phyloP scores from a whole-genome alignment of 2,329 filamentous ascomycete species.

The Hypocrella siamensis region DNA sequence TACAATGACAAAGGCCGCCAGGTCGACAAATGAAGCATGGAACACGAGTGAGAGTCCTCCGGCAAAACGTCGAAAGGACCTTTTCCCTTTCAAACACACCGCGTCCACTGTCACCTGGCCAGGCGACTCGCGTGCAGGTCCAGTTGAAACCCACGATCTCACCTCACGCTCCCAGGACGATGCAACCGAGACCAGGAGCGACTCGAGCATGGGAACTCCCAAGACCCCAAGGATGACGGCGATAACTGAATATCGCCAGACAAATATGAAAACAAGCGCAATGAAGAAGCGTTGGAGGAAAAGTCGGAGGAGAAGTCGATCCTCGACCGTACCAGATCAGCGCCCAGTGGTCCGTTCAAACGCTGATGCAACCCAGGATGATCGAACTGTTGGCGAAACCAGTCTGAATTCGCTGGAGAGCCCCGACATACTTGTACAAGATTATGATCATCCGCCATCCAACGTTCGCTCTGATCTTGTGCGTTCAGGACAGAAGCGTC shows the following conservation, averaged over 20 bases:
- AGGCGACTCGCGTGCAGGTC: too few relatives aligned
- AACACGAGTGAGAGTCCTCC: neutral
- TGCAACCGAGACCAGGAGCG: neutral
- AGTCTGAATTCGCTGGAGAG: neutral
- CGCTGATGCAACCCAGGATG: neutral
- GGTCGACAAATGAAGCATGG: too few relatives aligned
- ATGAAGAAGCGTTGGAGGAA: neutral
- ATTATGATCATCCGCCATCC: conserved; percentile 6
- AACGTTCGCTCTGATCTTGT: conserved; percentile 10
- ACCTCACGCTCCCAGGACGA: conserved; percentile 3
- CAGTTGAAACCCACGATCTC: too few relatives aligned
- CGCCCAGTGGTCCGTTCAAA: too few relatives aligned
- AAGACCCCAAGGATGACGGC: neutral
- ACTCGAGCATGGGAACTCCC: conserved; percentile 1
- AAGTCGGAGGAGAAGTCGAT: too few relatives aligned
- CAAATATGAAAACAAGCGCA: neutral
- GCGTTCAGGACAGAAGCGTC: conserved; percentile 2
- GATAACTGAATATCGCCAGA: neutral
- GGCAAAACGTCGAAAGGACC: conserved; percentile 1
- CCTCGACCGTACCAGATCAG: too few relatives aligned
- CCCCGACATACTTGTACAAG: conserved; percentile 1
- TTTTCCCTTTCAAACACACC: too few relatives aligned
- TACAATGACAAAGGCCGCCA: conserved; percentile 1
- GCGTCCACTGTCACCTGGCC: too few relatives aligned
- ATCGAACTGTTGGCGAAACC: too few relatives aligned